Base-by-base conservation (phyloP, 2,329 filamentous ascomycete species). In the Chlorencoelia australis region DNA sequence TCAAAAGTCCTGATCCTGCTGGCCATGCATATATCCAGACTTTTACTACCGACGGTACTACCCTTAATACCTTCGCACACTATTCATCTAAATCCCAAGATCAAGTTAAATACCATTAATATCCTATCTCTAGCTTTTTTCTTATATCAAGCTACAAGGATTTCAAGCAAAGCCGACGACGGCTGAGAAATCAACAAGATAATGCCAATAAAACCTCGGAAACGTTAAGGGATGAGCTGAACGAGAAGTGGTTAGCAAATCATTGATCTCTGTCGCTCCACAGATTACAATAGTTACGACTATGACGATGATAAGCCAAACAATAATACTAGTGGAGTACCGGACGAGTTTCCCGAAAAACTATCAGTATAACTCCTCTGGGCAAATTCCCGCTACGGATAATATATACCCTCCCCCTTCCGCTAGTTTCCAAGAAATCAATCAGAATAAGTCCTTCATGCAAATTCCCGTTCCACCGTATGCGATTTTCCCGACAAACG, bases 191-290 rank as follows among this genome's bases (percentile, higher is more conserved):
- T 24, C 21, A 24, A 24, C 21, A 24, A 24, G 11, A 24, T 24
- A 24, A 24, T 24, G 21, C 21, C 21, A 24, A 24, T 24, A 11
- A 24, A 24, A 24, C 21, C n/a, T 24, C 21, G 21, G 22, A 35
- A 27, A 29, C 35, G 24, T 43, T 43, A 16, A 42, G 37, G 35
- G 37, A 43, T 30, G 18, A 45, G 33, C 33, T 42, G 25, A 36
- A 36, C 7, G 22, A 40, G 40, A 41, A 41, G 35, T 42, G 31
- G 32, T 32, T 28, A 30, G 31, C 18, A 37, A 43, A 43, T 43
- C 36, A 35, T 31, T 27, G 20, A 32, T 32, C 21, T 31, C 26
- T 39, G 17, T 39, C 13, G 16, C 25, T 35, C 27, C 32, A 36
- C n/a, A n/a, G n/a, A n/a, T n/a, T n/a, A n/a, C n/a, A n/a, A n/a